Percentiles rank a stretch among this genome's conserved stretches.
Evolutionary conservation across 306 rosid genomes (phyloP).

Genomic region (Betula pendula): DNA sequence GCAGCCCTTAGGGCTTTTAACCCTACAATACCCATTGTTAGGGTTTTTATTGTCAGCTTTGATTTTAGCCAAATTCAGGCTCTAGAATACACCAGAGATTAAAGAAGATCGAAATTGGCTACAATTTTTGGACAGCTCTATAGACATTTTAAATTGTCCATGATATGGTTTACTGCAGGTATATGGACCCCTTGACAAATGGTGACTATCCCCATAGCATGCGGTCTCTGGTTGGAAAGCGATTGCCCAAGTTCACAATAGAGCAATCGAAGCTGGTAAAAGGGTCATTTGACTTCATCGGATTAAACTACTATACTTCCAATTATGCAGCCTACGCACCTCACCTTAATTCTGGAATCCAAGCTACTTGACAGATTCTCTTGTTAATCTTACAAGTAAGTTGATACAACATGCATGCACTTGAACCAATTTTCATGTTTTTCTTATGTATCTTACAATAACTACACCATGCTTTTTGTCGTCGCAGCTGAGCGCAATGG

Average conservation of each 20-base stretch:
- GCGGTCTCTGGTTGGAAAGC: conserved; percentile 24
- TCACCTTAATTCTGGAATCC: background rate
- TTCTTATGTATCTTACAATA: background rate
- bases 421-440: background rate
- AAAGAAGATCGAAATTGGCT: too few relatives aligned
- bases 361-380: conserved; percentile 30
- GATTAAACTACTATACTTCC: conserved; percentile 36
- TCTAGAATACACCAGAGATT: too few relatives aligned
- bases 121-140: too few relatives aligned
- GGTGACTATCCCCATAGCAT: conserved; percentile 39
- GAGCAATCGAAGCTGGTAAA: conserved; percentile 7
- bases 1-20: too few relatives aligned
- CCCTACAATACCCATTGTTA: too few relatives aligned
- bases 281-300: conserved; percentile 35
- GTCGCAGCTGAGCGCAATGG: conserved; percentile 37
- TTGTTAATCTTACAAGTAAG: conserved; percentile 17
- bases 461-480: background rate
- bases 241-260: conserved; percentile 34
- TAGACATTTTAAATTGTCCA: too few relatives aligned
- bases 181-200: conserved; percentile 31
- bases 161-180: conserved; percentile 17
- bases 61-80: too few relatives aligned
- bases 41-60: too few relatives aligned
- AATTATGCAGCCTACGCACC: conserved; percentile 22
- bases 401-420: background rate